Evolutionary conservation across 352 stramenopile species (phyloP), one percentile per base, ranked within the genome.

Genomic region (Labyrinthula sp.): DNA sequence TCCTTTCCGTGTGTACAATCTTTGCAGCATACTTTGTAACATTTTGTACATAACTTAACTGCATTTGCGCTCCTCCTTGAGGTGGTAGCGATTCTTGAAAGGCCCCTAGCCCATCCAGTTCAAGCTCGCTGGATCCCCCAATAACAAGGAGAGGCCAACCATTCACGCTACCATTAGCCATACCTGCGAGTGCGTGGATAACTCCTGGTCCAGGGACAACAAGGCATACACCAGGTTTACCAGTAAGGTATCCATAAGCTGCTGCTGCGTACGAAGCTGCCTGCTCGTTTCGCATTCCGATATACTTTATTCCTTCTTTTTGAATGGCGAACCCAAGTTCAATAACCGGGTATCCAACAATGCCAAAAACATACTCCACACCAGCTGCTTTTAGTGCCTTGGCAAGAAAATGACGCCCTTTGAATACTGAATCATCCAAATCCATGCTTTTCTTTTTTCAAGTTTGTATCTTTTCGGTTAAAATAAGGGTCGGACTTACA

Each of bases 21-120:
- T 52, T 22, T 15, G 36, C 46, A 14, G 46, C 35, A 28, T 55
- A 55, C 29, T 55, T 55, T 33, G 28, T 33, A 33, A 33, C 12
- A 12, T 33, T 12, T 12, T 33, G 12, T 12, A 52, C 43, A 15
- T 52, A 52, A n/a, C 31, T 40, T 21, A 56, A 54, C 46, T 55
- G 36, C 22, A 50, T 40, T 40, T 55, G 48, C 14, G 37, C 21
- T n/a, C n/a, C n/a, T n/a, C n/a, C n/a, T n/a, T n/a, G n/a, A n/a
- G n/a, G n/a, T n/a, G n/a, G n/a, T n/a, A n/a, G n/a, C 6, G 49
- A 56, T 23, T 58, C 45, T n/a, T 58, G 49, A 27, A 57, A 57
- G 15, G 49, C 26, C 24, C 49, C 45, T 2, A 26, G 22, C 14
- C 33, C 36, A 15, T 59, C 40, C 10, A 47, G 26, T 31, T 28